phyloP scores from a whole-genome alignment of 2,329 filamentous ascomycete species.

The Venturiaceae sp. region DNA sequence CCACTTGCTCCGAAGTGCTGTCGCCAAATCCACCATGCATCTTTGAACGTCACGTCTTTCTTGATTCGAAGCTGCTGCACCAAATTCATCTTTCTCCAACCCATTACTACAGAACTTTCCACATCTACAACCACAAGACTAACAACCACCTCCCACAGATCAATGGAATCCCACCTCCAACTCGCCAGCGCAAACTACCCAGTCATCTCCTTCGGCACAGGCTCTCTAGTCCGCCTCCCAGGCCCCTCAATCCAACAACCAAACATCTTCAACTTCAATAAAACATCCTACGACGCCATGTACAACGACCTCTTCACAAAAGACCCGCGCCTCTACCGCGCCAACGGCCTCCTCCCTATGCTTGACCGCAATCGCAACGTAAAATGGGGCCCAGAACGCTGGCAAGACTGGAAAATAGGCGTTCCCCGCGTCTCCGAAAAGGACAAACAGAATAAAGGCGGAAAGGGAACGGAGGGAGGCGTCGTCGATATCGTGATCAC shows the following conservation, averaged over 20 bases:
- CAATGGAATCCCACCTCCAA: conserved; percentile 98
- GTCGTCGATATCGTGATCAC: conserved; percentile 93
- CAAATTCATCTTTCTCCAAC: not conserved
- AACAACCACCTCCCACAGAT: conserved; percentile 36
- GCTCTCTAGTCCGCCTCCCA: conserved; percentile 84
- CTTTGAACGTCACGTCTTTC: too few species aligned
- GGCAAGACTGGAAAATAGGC: conserved; percentile 94
- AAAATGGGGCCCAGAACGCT: conserved; percentile 92
- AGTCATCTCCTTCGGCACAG: conserved; percentile 97
- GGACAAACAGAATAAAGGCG: conserved; percentile 61
- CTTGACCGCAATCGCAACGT: conserved; percentile 81
- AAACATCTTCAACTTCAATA: conserved; percentile 98
- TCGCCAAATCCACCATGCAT: not conserved
- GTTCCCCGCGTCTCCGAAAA: conserved; percentile 51
- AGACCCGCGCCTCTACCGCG: conserved; percentile 76
- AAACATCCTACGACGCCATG: conserved; percentile 89
- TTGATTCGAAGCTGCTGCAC: too few species aligned
- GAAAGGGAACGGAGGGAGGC: conserved; percentile 73
- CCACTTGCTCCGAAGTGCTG: too few species aligned
- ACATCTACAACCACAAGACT: conserved; percentile 13
- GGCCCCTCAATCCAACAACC: conserved; percentile 86
- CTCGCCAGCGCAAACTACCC: conserved; percentile 76
- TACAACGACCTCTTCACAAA: conserved; percentile 83
- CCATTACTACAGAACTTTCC: not conserved
- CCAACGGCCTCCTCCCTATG: conserved; percentile 94